Evolutionary conservation across 495 filamentous ascomycete species (phyloP), one percentile per base, ranked within the genome.

Genomic region (Podospora pseudocomata): DNA sequence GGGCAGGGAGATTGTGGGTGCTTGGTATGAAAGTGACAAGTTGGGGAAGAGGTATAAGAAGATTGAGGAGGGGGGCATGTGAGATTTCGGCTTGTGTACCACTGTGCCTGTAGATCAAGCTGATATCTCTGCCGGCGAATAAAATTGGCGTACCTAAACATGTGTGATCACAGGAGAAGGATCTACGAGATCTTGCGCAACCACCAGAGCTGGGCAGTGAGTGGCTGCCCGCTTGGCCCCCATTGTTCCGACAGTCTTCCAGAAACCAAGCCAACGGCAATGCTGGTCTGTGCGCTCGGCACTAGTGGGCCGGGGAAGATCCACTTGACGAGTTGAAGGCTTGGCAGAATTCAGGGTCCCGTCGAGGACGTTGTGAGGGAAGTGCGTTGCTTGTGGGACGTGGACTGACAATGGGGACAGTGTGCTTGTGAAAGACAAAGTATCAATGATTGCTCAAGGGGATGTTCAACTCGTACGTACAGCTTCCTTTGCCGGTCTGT

Each of bases 11-110:
- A 53, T 83, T 3, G 75, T 84, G 30, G 72, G 74, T 1, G 71
- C 70, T 60, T 84, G 80, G 82, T 80, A 82, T 70, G 53, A 70
- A 63, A 56, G 78, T 69, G 39, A 49, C 9, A 49, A 49, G 39
- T 78, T 80, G 75, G 63, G 66, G 11, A 23, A 9, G 19, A 4
- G 57, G 7, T 71, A 63, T 60, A 55, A 16, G 23, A 65, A 30
- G 54, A 53, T 53, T 56, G 44, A 58, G 23, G 55, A 19, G 55
- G 55, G 55, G 23, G 4, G 5, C 11, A 56, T 56, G 54, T 56
- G 54, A 56, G 19, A 18, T 56, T 18, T 56, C 54, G 11, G 30
- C 4, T 32, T 32, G 4, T 4, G 30, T 32, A 5, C 30, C 30
- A 32, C 7, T 23, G 30, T 32, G 7, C 30, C 30, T 32, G 30